Percentiles rank a stretch among this genome's conserved stretches.
These are phyloP conservation scores for Xerocomellus dryophilus DNA, from an alignment of 768 basidiomycete genomes.

Conservation along the genomic window DNA sequence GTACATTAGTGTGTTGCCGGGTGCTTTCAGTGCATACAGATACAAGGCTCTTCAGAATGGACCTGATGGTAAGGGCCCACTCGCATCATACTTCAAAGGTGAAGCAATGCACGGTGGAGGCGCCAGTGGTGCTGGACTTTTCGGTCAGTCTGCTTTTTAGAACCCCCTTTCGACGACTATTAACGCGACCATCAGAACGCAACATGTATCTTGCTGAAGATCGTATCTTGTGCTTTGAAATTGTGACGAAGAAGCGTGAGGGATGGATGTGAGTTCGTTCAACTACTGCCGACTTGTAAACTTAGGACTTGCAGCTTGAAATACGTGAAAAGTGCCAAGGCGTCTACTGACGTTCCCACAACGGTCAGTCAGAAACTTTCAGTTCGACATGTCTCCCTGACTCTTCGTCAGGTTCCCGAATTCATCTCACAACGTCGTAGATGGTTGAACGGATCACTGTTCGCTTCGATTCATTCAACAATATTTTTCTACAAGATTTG, in stretches of 20 bases:
- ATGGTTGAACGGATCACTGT: slow-evolving; percentile 87
- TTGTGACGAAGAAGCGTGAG: slow-evolving; percentile 85
- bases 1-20: slow-evolving; percentile 85
- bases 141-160: slow-evolving; percentile 36
- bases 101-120: slow-evolving; percentile 78
- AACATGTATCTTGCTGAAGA: slow-evolving; percentile 94
- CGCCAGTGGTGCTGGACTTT: slow-evolving; percentile 60
- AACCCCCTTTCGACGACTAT: neutral
- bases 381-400: neutral
- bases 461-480: slow-evolving; percentile 90
- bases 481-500: slow-evolving; percentile 87
- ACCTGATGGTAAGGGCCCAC: slow-evolving; percentile 82
- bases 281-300: neutral
- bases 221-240: slow-evolving; percentile 90
- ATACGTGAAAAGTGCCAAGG: slow-evolving; percentile 93
- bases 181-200: slow-evolving; percentile 44
- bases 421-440: slow-evolving; percentile 93
- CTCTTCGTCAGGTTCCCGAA: slow-evolving; percentile 61
- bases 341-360: slow-evolving; percentile 93
- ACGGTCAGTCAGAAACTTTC: slow-evolving; percentile 39
- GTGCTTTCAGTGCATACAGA: slow-evolving; percentile 89
- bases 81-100: slow-evolving; percentile 92
- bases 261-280: slow-evolving; percentile 64
- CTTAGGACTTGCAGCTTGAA: slow-evolving; percentile 49
- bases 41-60: slow-evolving; percentile 87